These are phyloP conservation scores for cucumber (Cucumis sativus) DNA, from an alignment of 306 rosid genomes.

Conservation along the genomic window DNA sequence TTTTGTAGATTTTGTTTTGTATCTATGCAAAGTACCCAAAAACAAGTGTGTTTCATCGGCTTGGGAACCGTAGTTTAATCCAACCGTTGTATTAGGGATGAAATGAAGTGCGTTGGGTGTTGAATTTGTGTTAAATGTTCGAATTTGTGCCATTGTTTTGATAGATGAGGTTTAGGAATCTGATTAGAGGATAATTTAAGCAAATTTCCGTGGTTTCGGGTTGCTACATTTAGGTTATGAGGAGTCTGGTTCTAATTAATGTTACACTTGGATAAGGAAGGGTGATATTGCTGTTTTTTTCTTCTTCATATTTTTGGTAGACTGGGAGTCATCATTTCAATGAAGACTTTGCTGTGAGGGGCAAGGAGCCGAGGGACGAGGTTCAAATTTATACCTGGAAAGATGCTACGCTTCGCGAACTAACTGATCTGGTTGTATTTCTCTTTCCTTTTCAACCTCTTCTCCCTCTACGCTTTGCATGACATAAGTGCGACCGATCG, in stretches of 20 bases:
- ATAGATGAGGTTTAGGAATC: not conserved
- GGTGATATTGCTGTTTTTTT: not conserved
- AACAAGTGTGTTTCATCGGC: not conserved
- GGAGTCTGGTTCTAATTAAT: not conserved
- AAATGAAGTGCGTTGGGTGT: not conserved
- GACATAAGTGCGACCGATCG: not conserved
- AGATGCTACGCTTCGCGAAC: constrained; percentile 88
- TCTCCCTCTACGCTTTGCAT: not conserved
- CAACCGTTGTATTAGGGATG: not conserved
- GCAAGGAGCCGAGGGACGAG: constrained; percentile 88
- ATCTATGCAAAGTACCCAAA: not conserved
- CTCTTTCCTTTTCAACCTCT: not conserved
- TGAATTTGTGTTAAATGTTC: not conserved
- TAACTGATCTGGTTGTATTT: constrained; percentile 61
- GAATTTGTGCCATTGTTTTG: no score
- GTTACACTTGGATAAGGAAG: not conserved
- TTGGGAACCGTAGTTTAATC: not conserved
- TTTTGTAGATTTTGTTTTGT: not conserved
- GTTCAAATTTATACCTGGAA: constrained; percentile 98
- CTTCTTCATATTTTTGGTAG: constrained; percentile 18
- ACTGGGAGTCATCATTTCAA: constrained; percentile 53
- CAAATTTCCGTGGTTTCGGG: not conserved
- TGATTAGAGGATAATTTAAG: not conserved
- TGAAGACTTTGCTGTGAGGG: constrained; percentile 82
- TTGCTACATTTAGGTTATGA: not conserved